Evolutionary conservation across 257 asterid genomes (phyloP).

Genomic region (Solanum commersonii): DNA sequence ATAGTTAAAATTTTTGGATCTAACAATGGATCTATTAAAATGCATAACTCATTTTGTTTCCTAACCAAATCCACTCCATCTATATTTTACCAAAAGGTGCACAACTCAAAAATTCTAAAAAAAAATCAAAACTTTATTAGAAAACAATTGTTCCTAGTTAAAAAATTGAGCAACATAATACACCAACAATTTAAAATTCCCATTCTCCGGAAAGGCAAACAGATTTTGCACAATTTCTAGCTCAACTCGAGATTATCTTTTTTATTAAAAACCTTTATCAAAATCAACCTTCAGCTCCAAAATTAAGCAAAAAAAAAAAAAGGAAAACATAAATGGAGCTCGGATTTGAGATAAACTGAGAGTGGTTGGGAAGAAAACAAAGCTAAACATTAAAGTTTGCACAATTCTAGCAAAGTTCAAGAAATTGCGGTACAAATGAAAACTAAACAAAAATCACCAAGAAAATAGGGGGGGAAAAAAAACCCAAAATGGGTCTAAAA

Average conservation of each 20-base stretch:
- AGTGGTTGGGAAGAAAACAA: neutral
- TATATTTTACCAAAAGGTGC: too few species aligned
- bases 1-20: too few species aligned
- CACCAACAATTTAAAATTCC: too few species aligned
- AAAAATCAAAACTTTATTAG: neutral
- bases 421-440: neutral
- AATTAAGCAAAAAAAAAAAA: neutral
- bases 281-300: neutral
- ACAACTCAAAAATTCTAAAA: neutral
- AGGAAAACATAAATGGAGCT: neutral
- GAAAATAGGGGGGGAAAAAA: neutral
- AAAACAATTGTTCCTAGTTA: neutral
- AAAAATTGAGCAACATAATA: neutral
- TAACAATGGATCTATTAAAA: too few species aligned
- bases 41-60: too few species aligned
- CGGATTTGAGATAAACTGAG: neutral
- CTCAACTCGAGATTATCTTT: neutral
- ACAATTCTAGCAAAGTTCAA: neutral
- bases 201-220: too few species aligned
- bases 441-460: neutral
- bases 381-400: neutral
- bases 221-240: neutral
- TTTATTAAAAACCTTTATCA: too few species aligned
- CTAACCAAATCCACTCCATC: too few species aligned
- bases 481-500: neutral